Conservation (phyloP, 306 rosid species). For the Hippophae tibetana region DNA sequence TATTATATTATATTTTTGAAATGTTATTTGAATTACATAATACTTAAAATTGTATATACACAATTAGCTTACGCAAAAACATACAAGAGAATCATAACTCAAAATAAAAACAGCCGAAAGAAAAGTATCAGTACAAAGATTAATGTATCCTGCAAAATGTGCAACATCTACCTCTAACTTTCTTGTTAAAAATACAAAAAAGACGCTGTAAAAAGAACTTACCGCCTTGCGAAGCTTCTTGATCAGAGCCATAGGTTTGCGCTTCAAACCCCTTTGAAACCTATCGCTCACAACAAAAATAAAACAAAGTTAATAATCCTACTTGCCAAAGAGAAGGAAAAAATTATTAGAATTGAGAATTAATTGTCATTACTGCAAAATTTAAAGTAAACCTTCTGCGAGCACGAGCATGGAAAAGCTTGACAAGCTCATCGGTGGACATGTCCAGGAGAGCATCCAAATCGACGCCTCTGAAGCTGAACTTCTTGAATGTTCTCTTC, state of each 20-base stretch:
- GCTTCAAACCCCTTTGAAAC: slow-evolving; percentile 84
- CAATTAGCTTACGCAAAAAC: no score
- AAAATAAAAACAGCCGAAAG: no score
- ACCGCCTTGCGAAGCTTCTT: slow-evolving; percentile 98
- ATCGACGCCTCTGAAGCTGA: slow-evolving; percentile 83
- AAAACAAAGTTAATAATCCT: background rate
- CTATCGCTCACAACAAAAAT: slow-evolving; percentile 13
- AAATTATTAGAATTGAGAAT: background rate
- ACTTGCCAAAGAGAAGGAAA: background rate
- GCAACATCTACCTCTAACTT: no score
- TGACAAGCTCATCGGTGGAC: slow-evolving; percentile 82
- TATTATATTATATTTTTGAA: no score
- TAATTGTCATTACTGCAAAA: background rate
- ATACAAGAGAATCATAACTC: no score
- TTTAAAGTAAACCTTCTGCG: slow-evolving; percentile 51
- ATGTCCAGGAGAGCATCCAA: slow-evolving; percentile 83
- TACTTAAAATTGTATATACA: no score
- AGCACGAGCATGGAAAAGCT: slow-evolving; percentile 76
- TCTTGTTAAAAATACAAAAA: background rate
- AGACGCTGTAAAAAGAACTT: background rate
- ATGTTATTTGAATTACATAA: no score
- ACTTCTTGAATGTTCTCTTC: slow-evolving; percentile 92
- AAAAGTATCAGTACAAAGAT: background rate
- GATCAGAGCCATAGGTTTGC: slow-evolving; percentile 92
- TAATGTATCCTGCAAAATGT: background rate